Evolutionary conservation across 352 stramenopile genomes (phyloP).

Genomic region (Globisporangium emineosum): DNA sequence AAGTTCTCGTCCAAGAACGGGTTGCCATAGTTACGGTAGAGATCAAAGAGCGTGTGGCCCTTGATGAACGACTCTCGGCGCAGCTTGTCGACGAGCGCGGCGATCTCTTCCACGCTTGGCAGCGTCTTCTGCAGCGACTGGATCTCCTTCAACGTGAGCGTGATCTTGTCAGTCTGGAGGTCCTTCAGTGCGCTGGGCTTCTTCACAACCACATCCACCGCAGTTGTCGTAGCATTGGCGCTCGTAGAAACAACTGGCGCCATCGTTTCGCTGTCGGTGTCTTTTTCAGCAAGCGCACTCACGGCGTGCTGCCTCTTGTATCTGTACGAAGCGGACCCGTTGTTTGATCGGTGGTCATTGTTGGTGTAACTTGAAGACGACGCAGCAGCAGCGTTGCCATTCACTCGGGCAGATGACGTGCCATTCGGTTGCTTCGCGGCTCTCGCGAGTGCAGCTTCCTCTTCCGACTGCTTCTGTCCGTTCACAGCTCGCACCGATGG

Average conservation of each 20-base stretch:
- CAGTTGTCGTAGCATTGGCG: neutral
- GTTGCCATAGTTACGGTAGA: constrained; percentile 86
- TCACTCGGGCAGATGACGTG: constrained; percentile 8
- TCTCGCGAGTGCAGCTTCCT: constrained; percentile 13
- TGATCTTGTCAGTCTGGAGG: constrained; percentile 60
- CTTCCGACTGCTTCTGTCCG: constrained; percentile 13
- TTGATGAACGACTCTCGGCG: constrained; percentile 71
- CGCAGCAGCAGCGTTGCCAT: neutral
- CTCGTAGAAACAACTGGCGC: neutral
- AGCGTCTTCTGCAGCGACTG: constrained; percentile 70
- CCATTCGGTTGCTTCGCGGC: constrained; percentile 13
- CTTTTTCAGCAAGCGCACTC: constrained; percentile 1
- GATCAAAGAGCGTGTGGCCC: constrained; percentile 75
- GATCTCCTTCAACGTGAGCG: constrained; percentile 71
- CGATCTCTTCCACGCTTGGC: constrained; percentile 64
- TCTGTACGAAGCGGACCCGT: neutral
- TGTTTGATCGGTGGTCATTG: neutral
- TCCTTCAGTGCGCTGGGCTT: constrained; percentile 33
- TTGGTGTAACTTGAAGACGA: neutral
- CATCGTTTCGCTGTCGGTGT: neutral
- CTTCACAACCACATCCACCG: constrained; percentile 1
- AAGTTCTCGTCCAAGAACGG: constrained; percentile 82
- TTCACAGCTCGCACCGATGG: constrained; percentile 3
- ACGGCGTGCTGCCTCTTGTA: constrained; percentile 12
- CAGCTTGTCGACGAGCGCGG: constrained; percentile 50